Conservation (phyloP, 306 rosid species). For the Rosa chinensis region DNA sequence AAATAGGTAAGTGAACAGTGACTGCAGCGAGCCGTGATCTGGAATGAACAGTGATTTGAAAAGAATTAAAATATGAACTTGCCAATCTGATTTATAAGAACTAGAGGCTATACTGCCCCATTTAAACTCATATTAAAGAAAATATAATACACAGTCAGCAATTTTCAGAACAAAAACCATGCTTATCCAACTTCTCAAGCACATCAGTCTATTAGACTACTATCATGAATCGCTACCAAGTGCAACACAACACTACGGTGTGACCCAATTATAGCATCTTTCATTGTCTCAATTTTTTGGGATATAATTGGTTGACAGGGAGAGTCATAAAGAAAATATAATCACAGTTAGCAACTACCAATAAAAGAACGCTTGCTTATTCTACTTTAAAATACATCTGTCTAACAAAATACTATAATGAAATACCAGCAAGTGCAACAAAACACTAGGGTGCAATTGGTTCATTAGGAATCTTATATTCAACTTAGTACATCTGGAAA, state of each 20-base stretch:
- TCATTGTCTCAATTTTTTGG: background rate
- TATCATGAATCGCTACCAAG: background rate
- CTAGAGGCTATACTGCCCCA: background rate
- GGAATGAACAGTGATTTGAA: constrained; percentile 14
- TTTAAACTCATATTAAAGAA: background rate
- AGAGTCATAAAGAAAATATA: background rate
- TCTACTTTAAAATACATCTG: too few relatives aligned
- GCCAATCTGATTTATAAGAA: background rate
- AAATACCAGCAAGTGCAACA: background rate
- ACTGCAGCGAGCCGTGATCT: constrained; percentile 60
- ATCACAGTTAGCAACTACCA: background rate
- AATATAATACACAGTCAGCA: background rate
- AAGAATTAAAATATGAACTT: background rate
- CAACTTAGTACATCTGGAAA: background rate
- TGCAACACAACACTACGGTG: background rate
- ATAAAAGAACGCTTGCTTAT: background rate
- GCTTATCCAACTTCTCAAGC: background rate
- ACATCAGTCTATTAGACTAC: background rate
- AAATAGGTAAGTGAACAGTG: constrained; percentile 40
- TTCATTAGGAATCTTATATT: background rate
- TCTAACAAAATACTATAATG: background rate
- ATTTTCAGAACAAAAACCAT: background rate
- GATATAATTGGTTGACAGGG: background rate
- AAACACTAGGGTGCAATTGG: background rate
- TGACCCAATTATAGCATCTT: constrained; percentile 1